These are phyloP conservation scores for Lithospermum erythrorhizon DNA, from an alignment of 257 asterid genomes.

Conservation along the genomic window DNA sequence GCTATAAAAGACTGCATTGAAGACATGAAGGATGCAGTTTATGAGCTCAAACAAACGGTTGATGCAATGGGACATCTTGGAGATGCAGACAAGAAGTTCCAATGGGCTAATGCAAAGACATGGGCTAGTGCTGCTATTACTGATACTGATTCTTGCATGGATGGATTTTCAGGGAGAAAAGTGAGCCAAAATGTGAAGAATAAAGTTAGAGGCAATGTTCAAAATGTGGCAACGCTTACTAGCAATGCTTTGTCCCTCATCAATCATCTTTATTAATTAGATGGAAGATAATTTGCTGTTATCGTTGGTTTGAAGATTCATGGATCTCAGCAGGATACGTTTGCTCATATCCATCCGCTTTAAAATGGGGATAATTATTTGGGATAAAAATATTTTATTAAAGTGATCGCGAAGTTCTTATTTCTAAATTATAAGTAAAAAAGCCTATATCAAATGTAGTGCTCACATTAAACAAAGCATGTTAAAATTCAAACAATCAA, in stretches of 20 bases:
- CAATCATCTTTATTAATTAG: conserved; percentile 38
- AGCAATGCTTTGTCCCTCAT: conserved; percentile 59
- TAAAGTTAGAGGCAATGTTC: conserved; percentile 23
- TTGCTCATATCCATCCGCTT: too few relatives aligned
- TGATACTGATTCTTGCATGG: conserved; percentile 59
- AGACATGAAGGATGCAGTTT: conserved; percentile 43
- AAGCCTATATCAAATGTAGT: too few relatives aligned
- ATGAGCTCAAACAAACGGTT: conserved; percentile 41
- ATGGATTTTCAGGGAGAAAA: conserved; percentile 26
- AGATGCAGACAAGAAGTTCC: conserved; percentile 32
- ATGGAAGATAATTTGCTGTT: neutral
- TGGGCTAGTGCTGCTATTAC: conserved; percentile 77
- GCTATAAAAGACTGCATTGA: conserved; percentile 50
- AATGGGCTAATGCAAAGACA: conserved; percentile 61
- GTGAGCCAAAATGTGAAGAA: conserved; percentile 22
- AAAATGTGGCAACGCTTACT: conserved; percentile 19
- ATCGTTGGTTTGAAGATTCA: too few relatives aligned
- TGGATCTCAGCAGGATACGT: too few relatives aligned
- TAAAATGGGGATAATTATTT: too few relatives aligned
- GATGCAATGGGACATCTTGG: conserved; percentile 33
- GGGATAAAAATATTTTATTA: too few relatives aligned
- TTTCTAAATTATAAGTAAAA: too few relatives aligned
- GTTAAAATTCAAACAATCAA: too few relatives aligned
- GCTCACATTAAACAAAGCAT: too few relatives aligned
- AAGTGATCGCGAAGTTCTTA: too few relatives aligned